Conservation (phyloP, 1,284 basidiomycete genomes). For the Somion occarium region DNA sequence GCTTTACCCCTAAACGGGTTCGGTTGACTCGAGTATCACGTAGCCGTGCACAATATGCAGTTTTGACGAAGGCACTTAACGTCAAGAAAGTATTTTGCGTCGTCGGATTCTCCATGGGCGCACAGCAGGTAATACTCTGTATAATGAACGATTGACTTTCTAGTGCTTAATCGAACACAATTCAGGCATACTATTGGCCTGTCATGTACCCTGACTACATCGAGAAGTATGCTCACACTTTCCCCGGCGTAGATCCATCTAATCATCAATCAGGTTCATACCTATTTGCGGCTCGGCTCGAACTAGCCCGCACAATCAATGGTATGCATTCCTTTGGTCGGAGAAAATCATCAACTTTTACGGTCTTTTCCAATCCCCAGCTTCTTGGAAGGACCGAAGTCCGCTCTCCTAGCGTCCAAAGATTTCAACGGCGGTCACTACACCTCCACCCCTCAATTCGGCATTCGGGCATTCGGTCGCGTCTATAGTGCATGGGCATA, state of each 20-base stretch:
- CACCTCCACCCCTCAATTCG: constrained; percentile 39
- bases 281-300: constrained; percentile 54
- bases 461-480: constrained; percentile 51
- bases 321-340: no score
- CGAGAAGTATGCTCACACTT: constrained; percentile 33
- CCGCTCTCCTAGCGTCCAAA: constrained; percentile 49
- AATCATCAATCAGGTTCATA: constrained; percentile 34
- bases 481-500: constrained; percentile 61
- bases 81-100: constrained; percentile 46
- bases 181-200: constrained; percentile 57
- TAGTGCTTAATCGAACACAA: not conserved
- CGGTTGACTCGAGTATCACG: not conserved
- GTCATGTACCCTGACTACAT: constrained; percentile 55
- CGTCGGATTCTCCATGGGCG: constrained; percentile 62
- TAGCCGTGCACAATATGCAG: constrained; percentile 52
- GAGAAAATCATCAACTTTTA: no score
- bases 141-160: not conserved
- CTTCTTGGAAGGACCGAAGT: constrained; percentile 58
- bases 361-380: constrained; percentile 26
- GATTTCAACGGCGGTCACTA: constrained; percentile 57
- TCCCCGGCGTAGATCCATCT: constrained; percentile 1
- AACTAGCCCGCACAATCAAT: constrained; percentile 57
- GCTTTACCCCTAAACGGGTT: not conserved
- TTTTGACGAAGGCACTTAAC: constrained; percentile 45
- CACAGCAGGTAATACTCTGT: constrained; percentile 41